Conservation (phyloP, 768 basidiomycete genomes). For the Phanerochaete carnosa region DNA sequence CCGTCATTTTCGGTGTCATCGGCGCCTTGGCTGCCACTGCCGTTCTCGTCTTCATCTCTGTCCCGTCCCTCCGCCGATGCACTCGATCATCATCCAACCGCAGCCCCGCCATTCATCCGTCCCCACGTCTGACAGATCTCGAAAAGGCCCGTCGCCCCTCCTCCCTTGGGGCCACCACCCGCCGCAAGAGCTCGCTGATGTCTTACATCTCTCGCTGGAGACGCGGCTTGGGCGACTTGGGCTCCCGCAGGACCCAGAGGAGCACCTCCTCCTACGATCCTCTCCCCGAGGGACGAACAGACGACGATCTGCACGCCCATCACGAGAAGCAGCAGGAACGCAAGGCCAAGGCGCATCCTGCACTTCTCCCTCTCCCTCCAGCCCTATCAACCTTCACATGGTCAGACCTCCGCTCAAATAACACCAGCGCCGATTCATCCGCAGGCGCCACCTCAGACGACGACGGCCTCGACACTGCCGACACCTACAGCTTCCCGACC, state of each 20-base stretch:
- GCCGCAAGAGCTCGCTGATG: not conserved
- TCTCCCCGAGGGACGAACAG: not conserved
- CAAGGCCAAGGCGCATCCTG: not conserved
- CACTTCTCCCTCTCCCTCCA: constrained; percentile 20
- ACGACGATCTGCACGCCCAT: constrained; percentile 6
- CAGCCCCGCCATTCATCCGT: not conserved
- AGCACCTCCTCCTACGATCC: not conserved
- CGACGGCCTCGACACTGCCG: constrained; percentile 11
- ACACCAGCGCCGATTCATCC: constrained; percentile 15
- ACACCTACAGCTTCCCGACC: constrained; percentile 14
- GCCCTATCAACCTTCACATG: constrained; percentile 25
- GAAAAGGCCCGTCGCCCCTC: not conserved
- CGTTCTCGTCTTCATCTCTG: constrained; percentile 14
- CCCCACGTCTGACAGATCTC: not conserved
- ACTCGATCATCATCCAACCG: not conserved
- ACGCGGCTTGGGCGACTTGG: not conserved
- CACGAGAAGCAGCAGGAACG: constrained; percentile 7
- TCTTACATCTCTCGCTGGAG: not conserved
- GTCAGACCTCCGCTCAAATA: constrained; percentile 22
- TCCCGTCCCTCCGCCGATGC: constrained; percentile 16
- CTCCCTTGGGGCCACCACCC: not conserved
- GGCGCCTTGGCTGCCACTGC: constrained; percentile 18
- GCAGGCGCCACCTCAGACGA: constrained; percentile 3
- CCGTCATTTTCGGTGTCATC: constrained; percentile 18
- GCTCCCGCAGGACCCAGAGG: not conserved